phyloP scores from a whole-genome alignment of 2,329 filamentous ascomycete species.

The Aspergillus felis region DNA sequence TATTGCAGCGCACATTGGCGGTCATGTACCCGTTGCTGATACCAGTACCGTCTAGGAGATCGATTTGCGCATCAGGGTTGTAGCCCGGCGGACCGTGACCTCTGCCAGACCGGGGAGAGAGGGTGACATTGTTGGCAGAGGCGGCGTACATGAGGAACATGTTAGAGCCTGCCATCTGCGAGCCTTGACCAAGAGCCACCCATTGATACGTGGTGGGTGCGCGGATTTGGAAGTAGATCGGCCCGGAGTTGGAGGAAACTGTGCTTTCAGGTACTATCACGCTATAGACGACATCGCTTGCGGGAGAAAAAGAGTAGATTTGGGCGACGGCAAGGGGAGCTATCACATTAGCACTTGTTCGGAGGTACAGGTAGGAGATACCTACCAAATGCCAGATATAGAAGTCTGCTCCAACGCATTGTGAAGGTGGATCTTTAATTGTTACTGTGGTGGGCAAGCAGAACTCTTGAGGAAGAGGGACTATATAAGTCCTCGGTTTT shows the following conservation, averaged over 20 bases:
- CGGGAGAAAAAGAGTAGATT: constrained; percentile 16
- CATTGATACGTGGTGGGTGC: constrained; percentile 43
- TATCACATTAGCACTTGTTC: background rate
- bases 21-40: constrained; percentile 51
- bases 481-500: background rate
- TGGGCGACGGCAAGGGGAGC: constrained; percentile 4
- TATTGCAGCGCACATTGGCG: constrained; percentile 52
- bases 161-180: constrained; percentile 52
- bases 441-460: background rate
- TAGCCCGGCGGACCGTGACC: constrained; percentile 50
- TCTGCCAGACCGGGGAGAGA: constrained; percentile 53
- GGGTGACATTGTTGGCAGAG: constrained; percentile 53
- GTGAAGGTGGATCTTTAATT: background rate
- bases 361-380: background rate
- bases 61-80: constrained; percentile 42
- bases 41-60: constrained; percentile 58
- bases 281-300: constrained; percentile 37
- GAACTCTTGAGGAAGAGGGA: background rate
- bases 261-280: constrained; percentile 54
- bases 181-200: constrained; percentile 58
- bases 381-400: background rate
- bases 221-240: constrained; percentile 60
- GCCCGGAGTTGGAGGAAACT: constrained; percentile 47
- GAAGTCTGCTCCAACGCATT: background rate
- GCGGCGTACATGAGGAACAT: constrained; percentile 63